Evolutionary conservation across 169 alveolate species (phyloP).

Genomic region (Eimeria sp.): DNA sequence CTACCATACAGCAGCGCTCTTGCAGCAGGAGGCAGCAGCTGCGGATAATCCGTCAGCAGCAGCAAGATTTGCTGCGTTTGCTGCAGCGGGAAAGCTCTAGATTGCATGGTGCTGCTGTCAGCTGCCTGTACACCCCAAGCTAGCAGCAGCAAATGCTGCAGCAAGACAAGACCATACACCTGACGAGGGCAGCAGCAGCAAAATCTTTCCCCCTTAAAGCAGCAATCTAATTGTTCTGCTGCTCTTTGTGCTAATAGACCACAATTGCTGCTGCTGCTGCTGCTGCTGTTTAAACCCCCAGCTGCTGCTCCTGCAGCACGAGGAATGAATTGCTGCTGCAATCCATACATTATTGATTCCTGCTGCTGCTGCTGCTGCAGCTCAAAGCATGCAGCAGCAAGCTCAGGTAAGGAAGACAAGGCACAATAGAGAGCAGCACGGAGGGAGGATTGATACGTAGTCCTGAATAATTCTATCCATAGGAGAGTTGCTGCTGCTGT

Average conservation of each 20-base stretch:
- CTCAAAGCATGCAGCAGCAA: conserved; percentile 74
- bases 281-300: conserved; percentile 1
- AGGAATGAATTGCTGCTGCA: conserved; percentile 32
- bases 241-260: conserved; percentile 32
- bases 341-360: not conserved
- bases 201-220: not conserved
- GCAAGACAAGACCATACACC: conserved; percentile 43
- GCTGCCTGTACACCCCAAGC: conserved; percentile 77
- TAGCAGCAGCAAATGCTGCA: conserved; percentile 76
- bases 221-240: conserved; percentile 44
- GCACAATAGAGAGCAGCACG: conserved; percentile 20
- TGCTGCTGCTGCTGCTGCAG: conserved; percentile 80
- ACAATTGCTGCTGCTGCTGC: conserved; percentile 47
- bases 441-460: conserved; percentile 22
- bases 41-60: conserved; percentile 20
- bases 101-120: conserved; percentile 38
- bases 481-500: conserved; percentile 73
- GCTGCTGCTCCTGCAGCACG: conserved; percentile 61
- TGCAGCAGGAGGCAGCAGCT: conserved; percentile 50
- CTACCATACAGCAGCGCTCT: conserved; percentile 64
- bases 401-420: conserved; percentile 17
- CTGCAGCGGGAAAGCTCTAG: conserved; percentile 72
- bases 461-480: conserved; percentile 52
- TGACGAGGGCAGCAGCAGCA: conserved; percentile 43
- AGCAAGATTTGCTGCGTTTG: conserved; percentile 10